phyloP scores from a whole-genome alignment of 768 basidiomycete genomes.

The Lepiota venenata region DNA sequence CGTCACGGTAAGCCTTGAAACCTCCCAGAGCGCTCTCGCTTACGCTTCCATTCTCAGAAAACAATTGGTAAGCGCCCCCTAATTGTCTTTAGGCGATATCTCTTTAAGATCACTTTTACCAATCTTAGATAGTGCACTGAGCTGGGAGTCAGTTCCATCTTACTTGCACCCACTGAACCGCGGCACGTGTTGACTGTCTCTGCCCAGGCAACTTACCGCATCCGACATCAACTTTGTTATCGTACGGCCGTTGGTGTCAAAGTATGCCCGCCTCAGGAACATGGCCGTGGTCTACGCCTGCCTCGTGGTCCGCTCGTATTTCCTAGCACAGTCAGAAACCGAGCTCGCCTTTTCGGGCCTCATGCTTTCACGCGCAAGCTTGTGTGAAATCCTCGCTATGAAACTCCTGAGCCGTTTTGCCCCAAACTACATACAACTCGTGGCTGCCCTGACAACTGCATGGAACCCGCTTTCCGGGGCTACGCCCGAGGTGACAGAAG shows the following conservation, averaged over 20 bases:
- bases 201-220: conserved; percentile 69
- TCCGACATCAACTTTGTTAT: conserved; percentile 81
- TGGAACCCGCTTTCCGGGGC: conserved; percentile 89
- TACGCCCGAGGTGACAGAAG: conserved; percentile 57
- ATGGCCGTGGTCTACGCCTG: conserved; percentile 74
- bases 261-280: conserved; percentile 76
- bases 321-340: conserved; percentile 60
- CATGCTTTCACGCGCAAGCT: conserved; percentile 60
- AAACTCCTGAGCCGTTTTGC: conserved; percentile 80
- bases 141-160: conserved; percentile 66
- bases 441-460: conserved; percentile 73
- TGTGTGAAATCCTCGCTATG: conserved; percentile 88
- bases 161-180: neutral
- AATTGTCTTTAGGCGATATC: conserved; percentile 4
- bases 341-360: conserved; percentile 79
- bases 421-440: conserved; percentile 68
- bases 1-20: conserved; percentile 47
- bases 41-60: conserved; percentile 31
- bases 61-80: conserved; percentile 36
- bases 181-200: neutral
- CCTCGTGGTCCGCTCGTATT: conserved; percentile 77
- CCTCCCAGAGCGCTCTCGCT: conserved; percentile 8
- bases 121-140: conserved; percentile 60
- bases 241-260: conserved; percentile 72
- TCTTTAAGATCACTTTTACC: conserved; percentile 13